These are phyloP conservation scores for Phytophthora brassicae DNA, from an alignment of 352 stramenopile species.

Conservation along the genomic window DNA sequence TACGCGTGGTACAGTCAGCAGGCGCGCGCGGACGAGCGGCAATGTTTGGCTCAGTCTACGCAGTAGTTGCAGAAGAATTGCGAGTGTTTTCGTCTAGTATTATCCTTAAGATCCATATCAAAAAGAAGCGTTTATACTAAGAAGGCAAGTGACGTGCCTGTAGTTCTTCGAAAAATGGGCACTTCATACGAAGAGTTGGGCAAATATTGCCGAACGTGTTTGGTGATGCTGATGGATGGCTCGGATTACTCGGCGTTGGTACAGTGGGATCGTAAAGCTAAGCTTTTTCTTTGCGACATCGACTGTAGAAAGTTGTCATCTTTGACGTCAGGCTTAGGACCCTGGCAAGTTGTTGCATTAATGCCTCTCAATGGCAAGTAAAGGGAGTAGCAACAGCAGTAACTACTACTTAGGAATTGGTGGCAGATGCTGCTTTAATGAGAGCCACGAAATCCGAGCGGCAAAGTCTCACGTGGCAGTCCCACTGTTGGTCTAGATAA, in stretches of 20 bases:
- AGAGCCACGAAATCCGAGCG: too few species aligned
- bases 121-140: neutral
- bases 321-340: too few species aligned
- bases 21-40: conserved; percentile 9
- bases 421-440: too few species aligned
- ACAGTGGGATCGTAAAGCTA: conserved; percentile 10
- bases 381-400: too few species aligned
- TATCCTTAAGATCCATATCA: neutral
- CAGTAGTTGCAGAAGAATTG: conserved; percentile 1
- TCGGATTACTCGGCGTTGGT: conserved; percentile 4
- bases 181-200: too few species aligned
- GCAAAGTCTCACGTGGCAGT: too few species aligned
- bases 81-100: conserved; percentile 10
- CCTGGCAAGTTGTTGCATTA: too few species aligned
- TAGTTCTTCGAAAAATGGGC: neutral
- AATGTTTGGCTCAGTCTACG: conserved; percentile 7
- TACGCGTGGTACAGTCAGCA: conserved; percentile 28
- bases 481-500: too few species aligned
- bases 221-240: too few species aligned
- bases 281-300: conserved; percentile 3
- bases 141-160: conserved; percentile 10
- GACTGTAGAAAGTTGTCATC: conserved; percentile 11
- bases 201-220: too few species aligned
- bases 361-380: too few species aligned
- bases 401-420: too few species aligned